phyloP scores from a whole-genome alignment of 192 early-diverging fungal genomes.

The Nowakowskiella sp. region DNA sequence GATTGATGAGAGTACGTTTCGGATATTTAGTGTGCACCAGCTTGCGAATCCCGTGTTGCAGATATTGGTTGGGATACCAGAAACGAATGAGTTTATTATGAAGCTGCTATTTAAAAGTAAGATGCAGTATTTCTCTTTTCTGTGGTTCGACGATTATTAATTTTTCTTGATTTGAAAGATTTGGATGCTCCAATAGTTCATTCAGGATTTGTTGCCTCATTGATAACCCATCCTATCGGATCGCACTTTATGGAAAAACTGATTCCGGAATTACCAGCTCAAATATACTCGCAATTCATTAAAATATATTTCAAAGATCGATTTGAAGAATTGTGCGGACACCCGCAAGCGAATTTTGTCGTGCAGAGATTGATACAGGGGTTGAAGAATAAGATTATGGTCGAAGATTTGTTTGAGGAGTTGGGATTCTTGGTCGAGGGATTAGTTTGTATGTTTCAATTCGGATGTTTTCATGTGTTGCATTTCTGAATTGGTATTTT shows the following conservation, averaged over 20 bases:
- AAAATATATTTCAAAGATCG: constrained; percentile 55
- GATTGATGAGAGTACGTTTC: constrained; percentile 43
- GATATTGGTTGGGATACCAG: constrained; percentile 33
- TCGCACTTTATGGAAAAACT: constrained; percentile 75
- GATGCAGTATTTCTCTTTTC: constrained; percentile 1
- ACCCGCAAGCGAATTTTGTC: constrained; percentile 76
- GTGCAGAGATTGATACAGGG: constrained; percentile 67
- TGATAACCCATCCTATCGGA: constrained; percentile 64
- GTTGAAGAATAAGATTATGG: constrained; percentile 49
- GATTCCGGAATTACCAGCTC: constrained; percentile 33
- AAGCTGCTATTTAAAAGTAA: constrained; percentile 7
- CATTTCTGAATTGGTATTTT: not conserved
- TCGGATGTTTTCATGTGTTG: not conserved
- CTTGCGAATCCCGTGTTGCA: constrained; percentile 79
- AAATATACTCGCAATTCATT: constrained; percentile 53
- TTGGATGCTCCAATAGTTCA: constrained; percentile 17
- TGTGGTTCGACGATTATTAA: not conserved
- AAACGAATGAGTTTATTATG: constrained; percentile 11
- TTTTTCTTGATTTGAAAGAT: constrained; percentile 9
- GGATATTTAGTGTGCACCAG: constrained; percentile 49
- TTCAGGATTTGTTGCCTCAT: constrained; percentile 27
- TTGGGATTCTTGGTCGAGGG: constrained; percentile 45
- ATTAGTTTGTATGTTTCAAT: constrained; percentile 45
- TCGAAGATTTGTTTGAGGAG: constrained; percentile 59
- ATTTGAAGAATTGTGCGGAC: constrained; percentile 51